Evolutionary conservation across 345 rosid genomes (phyloP).

Genomic region (Citropsis articulata): DNA sequence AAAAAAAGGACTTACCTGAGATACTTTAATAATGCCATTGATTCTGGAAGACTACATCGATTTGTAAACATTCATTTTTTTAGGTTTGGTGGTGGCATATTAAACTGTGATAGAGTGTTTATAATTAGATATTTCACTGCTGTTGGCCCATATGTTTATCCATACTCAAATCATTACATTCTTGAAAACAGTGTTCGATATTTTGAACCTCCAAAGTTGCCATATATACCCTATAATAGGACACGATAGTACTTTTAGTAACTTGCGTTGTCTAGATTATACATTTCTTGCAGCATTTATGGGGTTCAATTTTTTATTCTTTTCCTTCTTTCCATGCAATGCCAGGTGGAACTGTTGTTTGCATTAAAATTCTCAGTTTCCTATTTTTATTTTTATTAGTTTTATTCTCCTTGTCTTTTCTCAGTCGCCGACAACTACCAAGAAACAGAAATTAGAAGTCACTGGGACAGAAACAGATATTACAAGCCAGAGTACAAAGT

Average conservation of each 20-base stretch:
- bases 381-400: neutral
- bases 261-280: neutral
- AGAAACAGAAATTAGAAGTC: constrained; percentile 31
- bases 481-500: constrained; percentile 23
- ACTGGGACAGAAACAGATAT: constrained; percentile 17
- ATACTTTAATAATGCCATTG: neutral
- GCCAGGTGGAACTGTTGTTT: neutral
- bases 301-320: neutral
- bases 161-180: neutral
- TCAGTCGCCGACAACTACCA: constrained; percentile 31
- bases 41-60: neutral
- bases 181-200: neutral
- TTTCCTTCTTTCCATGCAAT: neutral
- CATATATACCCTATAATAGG: neutral
- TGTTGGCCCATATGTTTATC: neutral
- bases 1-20: neutral
- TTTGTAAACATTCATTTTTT: neutral
- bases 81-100: neutral
- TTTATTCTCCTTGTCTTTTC: neutral
- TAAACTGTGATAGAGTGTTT: neutral
- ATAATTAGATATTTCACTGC: neutral
- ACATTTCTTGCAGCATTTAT: neutral
- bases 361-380: neutral
- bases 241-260: neutral
- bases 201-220: constrained; percentile 4